phyloP scores from a whole-genome alignment of 139 green algal species.

The Haematococcus lacustris region DNA sequence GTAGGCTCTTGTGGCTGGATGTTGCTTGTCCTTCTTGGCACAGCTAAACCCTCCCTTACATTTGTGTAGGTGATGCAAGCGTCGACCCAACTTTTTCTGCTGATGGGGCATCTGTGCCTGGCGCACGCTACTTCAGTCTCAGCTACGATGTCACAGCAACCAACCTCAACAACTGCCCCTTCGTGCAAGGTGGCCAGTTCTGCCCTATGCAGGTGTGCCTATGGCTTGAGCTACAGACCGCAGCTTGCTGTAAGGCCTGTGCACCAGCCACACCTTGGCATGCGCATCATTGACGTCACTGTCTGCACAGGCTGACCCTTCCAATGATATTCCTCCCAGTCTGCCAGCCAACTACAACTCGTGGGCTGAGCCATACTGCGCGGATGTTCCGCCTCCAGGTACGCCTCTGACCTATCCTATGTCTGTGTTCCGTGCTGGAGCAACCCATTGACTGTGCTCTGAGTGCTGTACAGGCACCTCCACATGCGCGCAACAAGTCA shows the following conservation, averaged over 20 bases:
- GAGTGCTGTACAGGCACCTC: not conserved
- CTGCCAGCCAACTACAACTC: slow-evolving; percentile 15
- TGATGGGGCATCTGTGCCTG: slow-evolving; percentile 19
- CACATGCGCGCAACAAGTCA: slow-evolving; percentile 12
- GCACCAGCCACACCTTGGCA: not conserved
- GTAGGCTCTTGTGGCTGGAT: slow-evolving; percentile 3
- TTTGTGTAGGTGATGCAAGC: slow-evolving; percentile 12
- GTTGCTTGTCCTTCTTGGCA: not conserved
- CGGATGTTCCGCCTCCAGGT: slow-evolving; percentile 21
- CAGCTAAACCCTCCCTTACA: not conserved
- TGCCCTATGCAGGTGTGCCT: slow-evolving; percentile 14
- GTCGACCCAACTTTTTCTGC: slow-evolving; percentile 17
- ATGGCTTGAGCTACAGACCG: not conserved
- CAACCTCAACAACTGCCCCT: slow-evolving; percentile 5
- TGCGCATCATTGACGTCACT: not conserved
- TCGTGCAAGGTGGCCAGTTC: slow-evolving; percentile 13
- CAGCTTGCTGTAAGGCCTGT: slow-evolving; percentile 11
- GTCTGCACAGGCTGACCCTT: not conserved
- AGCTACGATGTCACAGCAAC: slow-evolving; percentile 27
- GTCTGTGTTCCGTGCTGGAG: slow-evolving; percentile 3
- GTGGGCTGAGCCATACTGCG: slow-evolving; percentile 22
- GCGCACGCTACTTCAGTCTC: slow-evolving; percentile 14
- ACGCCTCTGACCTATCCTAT: no score
- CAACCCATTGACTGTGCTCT: not conserved
- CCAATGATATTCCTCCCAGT: slow-evolving; percentile 14